A percentile compares a stretch with the other conserved stretches of the same genome.
Evolutionary conservation across 2,329 filamentous ascomycete species (phyloP).

Genomic region (Fusarium albosuccineum): DNA sequence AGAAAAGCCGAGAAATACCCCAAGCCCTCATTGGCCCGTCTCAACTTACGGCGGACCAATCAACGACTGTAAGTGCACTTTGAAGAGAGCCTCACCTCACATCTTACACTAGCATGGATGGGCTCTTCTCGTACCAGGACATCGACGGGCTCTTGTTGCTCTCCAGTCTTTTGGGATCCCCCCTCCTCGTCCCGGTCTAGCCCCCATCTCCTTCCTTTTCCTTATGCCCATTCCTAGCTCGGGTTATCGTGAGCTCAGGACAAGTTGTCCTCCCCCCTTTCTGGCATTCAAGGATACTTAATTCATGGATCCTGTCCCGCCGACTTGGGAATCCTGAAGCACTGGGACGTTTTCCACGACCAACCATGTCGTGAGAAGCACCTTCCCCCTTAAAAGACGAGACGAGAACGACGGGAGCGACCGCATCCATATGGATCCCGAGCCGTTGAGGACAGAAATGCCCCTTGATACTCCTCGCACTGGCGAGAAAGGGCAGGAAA

Average conservation of each 20-base stretch:
- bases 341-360: slow-evolving; percentile 32
- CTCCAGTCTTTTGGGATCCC: slow-evolving; percentile 38
- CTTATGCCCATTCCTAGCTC: slow-evolving; percentile 28
- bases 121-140: slow-evolving; percentile 37
- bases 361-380: slow-evolving; percentile 49
- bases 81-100: slow-evolving; percentile 52
- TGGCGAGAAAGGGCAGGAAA: slow-evolving; percentile 24
- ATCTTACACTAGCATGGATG: slow-evolving; percentile 50
- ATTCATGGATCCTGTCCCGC: slow-evolving; percentile 43
- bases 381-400: slow-evolving; percentile 40
- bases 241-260: slow-evolving; percentile 10
- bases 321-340: slow-evolving; percentile 37
- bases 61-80: slow-evolving; percentile 46
- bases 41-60: slow-evolving; percentile 44
- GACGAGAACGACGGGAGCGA: slow-evolving; percentile 45
- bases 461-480: slow-evolving; percentile 28
- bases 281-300: slow-evolving; percentile 26
- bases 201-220: slow-evolving; percentile 27
- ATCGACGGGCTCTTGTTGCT: slow-evolving; percentile 43
- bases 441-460: slow-evolving; percentile 40
- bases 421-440: slow-evolving; percentile 44
- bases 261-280: slow-evolving; percentile 44
- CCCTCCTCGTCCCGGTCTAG: slow-evolving; percentile 32
- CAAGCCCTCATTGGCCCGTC: slow-evolving; percentile 23
- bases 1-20: slow-evolving; percentile 27